Evolutionary conservation across 192 early-diverging fungal species (phyloP).

Genomic region (Coemansia sp.): DNA sequence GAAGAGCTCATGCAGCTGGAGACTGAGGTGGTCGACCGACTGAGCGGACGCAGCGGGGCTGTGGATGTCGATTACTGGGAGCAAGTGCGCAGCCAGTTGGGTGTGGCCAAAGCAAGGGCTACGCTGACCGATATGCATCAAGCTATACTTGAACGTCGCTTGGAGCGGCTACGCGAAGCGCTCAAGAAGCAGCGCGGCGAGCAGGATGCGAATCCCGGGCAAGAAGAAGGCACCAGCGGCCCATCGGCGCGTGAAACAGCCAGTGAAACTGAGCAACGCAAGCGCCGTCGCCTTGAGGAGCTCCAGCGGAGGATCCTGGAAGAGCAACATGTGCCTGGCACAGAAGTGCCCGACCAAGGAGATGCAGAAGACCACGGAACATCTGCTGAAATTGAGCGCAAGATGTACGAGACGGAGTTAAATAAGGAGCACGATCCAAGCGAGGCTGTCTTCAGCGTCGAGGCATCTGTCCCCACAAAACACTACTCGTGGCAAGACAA

Average conservation of each 20-base stretch:
- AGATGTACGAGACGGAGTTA: conserved; percentile 71
- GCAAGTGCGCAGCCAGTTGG: conserved; percentile 67
- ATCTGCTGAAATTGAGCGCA: conserved; percentile 12
- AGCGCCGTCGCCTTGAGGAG: conserved; percentile 49
- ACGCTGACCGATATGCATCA: conserved; percentile 74
- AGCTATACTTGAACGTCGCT: conserved; percentile 67
- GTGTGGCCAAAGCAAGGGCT: conserved; percentile 80
- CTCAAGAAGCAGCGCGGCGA: conserved; percentile 31
- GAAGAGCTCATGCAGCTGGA: conserved; percentile 72
- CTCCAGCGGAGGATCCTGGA: conserved; percentile 52
- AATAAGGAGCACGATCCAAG: conserved; percentile 74
- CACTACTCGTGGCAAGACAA: conserved; percentile 89
- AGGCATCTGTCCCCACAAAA: conserved; percentile 60
- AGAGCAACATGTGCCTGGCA: conserved; percentile 23
- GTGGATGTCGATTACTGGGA: conserved; percentile 98
- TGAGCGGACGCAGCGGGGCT: conserved; percentile 59
- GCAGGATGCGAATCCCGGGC: conserved; percentile 13
- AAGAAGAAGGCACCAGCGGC: background rate
- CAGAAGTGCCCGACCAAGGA: background rate
- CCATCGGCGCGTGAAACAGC: conserved; percentile 33
- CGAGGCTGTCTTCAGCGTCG: conserved; percentile 78
- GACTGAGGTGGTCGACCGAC: conserved; percentile 71
- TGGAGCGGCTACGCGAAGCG: conserved; percentile 67
- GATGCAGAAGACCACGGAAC: background rate
- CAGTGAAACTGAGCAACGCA: conserved; percentile 53